These are phyloP conservation scores for Candida caryicola DNA, from an alignment of 805 yeast species.

Conservation along the genomic window DNA sequence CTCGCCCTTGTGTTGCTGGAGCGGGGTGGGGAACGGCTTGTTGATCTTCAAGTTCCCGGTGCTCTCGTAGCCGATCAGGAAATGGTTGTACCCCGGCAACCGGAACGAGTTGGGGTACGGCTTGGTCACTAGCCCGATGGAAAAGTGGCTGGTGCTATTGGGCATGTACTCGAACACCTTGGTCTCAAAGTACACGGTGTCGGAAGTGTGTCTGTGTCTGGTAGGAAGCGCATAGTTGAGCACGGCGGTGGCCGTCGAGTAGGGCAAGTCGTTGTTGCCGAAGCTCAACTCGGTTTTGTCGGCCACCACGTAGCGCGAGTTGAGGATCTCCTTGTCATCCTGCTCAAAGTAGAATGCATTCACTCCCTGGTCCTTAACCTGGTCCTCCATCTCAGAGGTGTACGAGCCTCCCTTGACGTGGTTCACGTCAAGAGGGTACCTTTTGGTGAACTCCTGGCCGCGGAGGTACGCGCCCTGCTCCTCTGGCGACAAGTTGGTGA, in stretches of 20 bases:
- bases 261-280: conserved; percentile 35
- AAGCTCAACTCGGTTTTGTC: conserved; percentile 40
- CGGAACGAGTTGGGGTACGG: conserved; percentile 71
- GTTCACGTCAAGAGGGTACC: conserved; percentile 30
- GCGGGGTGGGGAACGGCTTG: conserved; percentile 54
- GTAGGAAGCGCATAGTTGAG: conserved; percentile 40
- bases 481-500: conserved; percentile 36
- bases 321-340: conserved; percentile 25
- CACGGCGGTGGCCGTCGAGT: conserved; percentile 39
- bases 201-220: conserved; percentile 29
- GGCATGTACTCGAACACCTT: conserved; percentile 35
- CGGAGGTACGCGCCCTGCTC: conserved; percentile 36
- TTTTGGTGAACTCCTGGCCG: conserved; percentile 33
- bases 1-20: conserved; percentile 41
- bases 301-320: conserved; percentile 36
- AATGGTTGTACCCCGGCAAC: conserved; percentile 69
- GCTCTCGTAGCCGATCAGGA: conserved; percentile 71
- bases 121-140: conserved; percentile 65
- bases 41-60: conserved; percentile 68
- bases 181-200: conserved; percentile 61
- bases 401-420: conserved; percentile 33
- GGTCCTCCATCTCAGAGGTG: conserved; percentile 18
- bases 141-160: conserved; percentile 47
- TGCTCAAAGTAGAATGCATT: conserved; percentile 41
- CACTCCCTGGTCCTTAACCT: conserved; percentile 32